Evolutionary conservation across 2,329 filamentous ascomycete species (phyloP), one percentile per base, ranked within the genome.

Genomic region (Sporothrix protearum): DNA sequence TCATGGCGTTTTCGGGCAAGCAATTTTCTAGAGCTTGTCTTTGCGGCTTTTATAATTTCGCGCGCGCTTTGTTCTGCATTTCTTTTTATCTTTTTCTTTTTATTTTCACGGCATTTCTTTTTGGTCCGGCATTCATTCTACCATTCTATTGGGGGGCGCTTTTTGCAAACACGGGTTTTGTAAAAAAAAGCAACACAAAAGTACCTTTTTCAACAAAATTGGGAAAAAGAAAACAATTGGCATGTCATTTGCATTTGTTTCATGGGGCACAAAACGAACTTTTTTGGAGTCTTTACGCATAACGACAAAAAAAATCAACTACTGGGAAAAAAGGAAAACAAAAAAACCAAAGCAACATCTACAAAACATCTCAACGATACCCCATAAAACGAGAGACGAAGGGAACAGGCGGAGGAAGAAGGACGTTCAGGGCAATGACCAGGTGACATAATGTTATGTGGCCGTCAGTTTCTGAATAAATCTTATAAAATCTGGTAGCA

Each of bases 341-440:
- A 57, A 70, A 76, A 74, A 73, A 73, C 57, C 53, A 74, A 53
- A 74, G 12, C 59, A 49, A 67, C 61, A 59, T 66, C 47, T 57
- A 73, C 70, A 75, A 75, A 73, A 78, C 73, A 80, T 80, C 79
- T 80, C 79, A 80, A 80, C 79, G 79, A 80, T 80, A 80, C 79
- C 79, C 79, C 74, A 73, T 74, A 72, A 68, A 71, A 72, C 75
- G 72, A 72, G 67, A 61, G 67, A 72, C 59, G 16, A 70, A 67
- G 9, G 64, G 33, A 64, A 33, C 19, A 28, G 53, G 36, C 4
- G 22, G 51, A 57, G 57, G n/a, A 67, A 51, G n/a, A 16, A 33
- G 63, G 63, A 33, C n/a, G 5, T 47, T 47, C 42, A 61, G 25
- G 28, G 25, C 55, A 19, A n/a, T 14, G 36, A 30, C 1, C 12